Evolutionary conservation across 306 rosid genomes (phyloP), one percentile per base, ranked within the genome.

Genomic region (Betula pendula): DNA sequence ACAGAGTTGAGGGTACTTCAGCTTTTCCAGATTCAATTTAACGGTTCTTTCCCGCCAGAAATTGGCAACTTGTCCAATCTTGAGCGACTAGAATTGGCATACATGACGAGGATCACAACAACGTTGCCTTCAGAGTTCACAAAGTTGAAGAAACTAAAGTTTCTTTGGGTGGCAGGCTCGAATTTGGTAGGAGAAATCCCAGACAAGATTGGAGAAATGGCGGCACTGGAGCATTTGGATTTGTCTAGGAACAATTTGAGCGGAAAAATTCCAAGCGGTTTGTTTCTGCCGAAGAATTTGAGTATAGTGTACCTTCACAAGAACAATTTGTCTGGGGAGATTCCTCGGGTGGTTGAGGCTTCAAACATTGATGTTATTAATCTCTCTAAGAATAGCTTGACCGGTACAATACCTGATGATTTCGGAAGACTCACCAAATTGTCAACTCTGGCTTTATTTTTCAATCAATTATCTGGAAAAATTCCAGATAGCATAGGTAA

Each of bases 131-230:
- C 81, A 22, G 77, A 22, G n/a, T 89, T 85, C 72, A 84, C 89
- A 24, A 42, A 76, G 67, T 79, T 89, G 84, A 90, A n/a, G 29
- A 93, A 85, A 63, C 71, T 93, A 86, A 89, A 78, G 80, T 13
- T 0, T 0, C 31, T 93, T 47, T 35, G 58, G 67, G 81, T 87
- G 80, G 16, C 31, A 24, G 6, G 7, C 0, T 73, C 85, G 8
- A 90, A 93, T 42, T 40, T 90, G 78, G 24, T 79, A 11, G 94
- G 94, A 13, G 86, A 87, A 63, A 82, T 93, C 71, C 92, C 94
- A 0, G 81, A 80, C 31, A 68, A 22, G 48, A 83, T 90, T 16
- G 92, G 90, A 47, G 73, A 90, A 2, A 75, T 86, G 90, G 85
- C 62, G 51, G 89, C 89, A 10, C 72, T 90, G 80, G 91, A 87